Evolutionary conservation across 148 eudicot species (phyloP).

Genomic region (Camellia granthamiana): DNA sequence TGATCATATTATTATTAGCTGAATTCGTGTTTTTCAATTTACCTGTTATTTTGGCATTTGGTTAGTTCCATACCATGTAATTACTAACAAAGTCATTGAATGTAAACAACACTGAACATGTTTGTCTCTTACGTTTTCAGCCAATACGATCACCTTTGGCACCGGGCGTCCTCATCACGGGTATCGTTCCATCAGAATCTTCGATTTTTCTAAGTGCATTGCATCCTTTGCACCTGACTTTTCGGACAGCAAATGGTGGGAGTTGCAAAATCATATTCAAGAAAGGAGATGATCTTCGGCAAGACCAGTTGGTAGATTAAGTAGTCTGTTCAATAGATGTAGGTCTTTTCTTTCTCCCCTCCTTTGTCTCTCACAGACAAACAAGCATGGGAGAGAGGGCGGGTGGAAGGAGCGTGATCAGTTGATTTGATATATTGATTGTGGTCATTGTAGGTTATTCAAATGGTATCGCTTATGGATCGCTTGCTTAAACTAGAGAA

Average conservation of each 20-base stretch:
- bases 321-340: background rate
- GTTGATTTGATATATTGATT: slow-evolving; percentile 5
- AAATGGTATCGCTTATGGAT: slow-evolving; percentile 98
- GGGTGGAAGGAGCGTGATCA: background rate
- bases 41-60: background rate
- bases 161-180: slow-evolving; percentile 80
- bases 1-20: background rate
- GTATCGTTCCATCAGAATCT: slow-evolving; percentile 89
- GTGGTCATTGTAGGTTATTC: slow-evolving; percentile 63
- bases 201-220: slow-evolving; percentile 85
- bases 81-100: background rate
- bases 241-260: slow-evolving; percentile 77
- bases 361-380: background rate
- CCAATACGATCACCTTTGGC: slow-evolving; percentile 91
- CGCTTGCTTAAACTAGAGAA: slow-evolving; percentile 93
- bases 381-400: too few relatives aligned
- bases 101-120: background rate
- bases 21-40: background rate
- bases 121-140: slow-evolving; percentile 34
- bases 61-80: background rate
- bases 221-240: slow-evolving; percentile 84
- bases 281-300: slow-evolving; percentile 98
- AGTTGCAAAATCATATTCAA: slow-evolving; percentile 86
- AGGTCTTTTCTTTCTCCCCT: background rate
- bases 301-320: slow-evolving; percentile 80